These are phyloP conservation scores for Nicotiana obtusifolia DNA, from an alignment of 257 asterid species.

Conservation along the genomic window DNA sequence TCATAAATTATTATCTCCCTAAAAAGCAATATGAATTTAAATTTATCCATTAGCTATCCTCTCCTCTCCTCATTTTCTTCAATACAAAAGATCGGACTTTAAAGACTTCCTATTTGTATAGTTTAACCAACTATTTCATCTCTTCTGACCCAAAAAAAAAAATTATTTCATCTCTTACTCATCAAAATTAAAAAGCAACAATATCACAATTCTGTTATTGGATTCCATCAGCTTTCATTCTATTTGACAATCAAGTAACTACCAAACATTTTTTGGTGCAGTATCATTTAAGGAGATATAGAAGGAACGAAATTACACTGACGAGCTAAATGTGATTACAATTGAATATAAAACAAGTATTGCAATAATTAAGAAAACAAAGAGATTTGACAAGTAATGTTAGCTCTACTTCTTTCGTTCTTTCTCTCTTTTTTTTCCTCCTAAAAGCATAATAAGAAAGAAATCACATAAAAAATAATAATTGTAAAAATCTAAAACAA, in stretches of 20 bases:
- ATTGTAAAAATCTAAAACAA: not conserved
- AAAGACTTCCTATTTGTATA: not conserved
- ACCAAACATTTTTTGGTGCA: not conserved
- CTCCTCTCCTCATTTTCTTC: not conserved
- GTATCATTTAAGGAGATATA: not conserved
- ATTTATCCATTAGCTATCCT: not conserved
- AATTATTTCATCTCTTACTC: not conserved
- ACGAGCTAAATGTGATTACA: not conserved
- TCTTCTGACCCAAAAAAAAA: not conserved
- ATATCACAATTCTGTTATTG: not conserved
- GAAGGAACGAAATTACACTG: not conserved
- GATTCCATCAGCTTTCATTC: not conserved
- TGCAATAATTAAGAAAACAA: not conserved
- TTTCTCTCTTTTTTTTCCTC: too few species aligned
- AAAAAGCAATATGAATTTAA: not conserved
- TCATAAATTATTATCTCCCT: not conserved
- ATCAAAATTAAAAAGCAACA: not conserved
- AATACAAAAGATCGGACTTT: not conserved
- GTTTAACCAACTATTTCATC: not conserved
- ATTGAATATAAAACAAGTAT: not conserved
- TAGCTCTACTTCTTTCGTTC: not conserved
- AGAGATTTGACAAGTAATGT: not conserved
- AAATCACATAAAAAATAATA: not conserved
- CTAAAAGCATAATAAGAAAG: too few species aligned
- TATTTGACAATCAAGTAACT: not conserved